Conservation (phyloP, 1,139 yeast species). For the Hemisphaericaspora lyxosophila region DNA sequence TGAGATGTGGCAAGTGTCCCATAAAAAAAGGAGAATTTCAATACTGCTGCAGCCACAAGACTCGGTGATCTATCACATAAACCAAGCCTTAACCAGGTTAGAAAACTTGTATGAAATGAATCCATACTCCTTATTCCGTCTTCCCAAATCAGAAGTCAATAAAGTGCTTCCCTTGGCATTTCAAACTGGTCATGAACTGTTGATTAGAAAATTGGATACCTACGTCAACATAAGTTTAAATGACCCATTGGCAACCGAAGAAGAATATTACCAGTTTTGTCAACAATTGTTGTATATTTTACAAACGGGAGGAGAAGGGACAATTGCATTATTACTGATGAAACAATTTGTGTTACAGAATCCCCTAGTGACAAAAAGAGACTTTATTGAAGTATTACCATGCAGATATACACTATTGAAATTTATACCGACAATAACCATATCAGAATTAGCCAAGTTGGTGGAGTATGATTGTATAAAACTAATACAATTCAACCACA, state of each 20-base stretch:
- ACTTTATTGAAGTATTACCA: slow-evolving; percentile 2
- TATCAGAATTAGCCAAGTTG: slow-evolving; percentile 3
- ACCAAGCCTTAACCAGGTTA: slow-evolving; percentile 1
- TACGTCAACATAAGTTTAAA: slow-evolving; percentile 7
- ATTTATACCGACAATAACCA: slow-evolving; percentile 1
- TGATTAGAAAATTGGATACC: slow-evolving; percentile 5
- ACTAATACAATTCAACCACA: not conserved
- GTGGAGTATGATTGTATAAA: slow-evolving; percentile 2
- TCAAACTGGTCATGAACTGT: slow-evolving; percentile 6
- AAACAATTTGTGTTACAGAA: slow-evolving; percentile 3
- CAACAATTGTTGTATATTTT: slow-evolving; percentile 5
- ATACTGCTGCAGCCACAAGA: too few species aligned
- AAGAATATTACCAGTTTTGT: slow-evolving; percentile 5
- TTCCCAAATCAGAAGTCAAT: slow-evolving; percentile 3
- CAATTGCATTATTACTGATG: slow-evolving; percentile 11
- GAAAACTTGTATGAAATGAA: slow-evolving; percentile 7
- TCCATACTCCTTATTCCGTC: slow-evolving; percentile 11
- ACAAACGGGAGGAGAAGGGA: slow-evolving; percentile 9
- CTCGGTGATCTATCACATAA: not conserved
- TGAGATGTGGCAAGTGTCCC: not conserved
- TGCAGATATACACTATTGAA: slow-evolving; percentile 5
- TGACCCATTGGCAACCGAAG: slow-evolving; percentile 1
- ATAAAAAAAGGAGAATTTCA: not conserved
- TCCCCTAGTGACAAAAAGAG: not conserved
- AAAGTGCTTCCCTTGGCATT: slow-evolving; percentile 8